Conservation (phyloP, 352 stramenopile genomes). For the Phytophthora crassamura region DNA sequence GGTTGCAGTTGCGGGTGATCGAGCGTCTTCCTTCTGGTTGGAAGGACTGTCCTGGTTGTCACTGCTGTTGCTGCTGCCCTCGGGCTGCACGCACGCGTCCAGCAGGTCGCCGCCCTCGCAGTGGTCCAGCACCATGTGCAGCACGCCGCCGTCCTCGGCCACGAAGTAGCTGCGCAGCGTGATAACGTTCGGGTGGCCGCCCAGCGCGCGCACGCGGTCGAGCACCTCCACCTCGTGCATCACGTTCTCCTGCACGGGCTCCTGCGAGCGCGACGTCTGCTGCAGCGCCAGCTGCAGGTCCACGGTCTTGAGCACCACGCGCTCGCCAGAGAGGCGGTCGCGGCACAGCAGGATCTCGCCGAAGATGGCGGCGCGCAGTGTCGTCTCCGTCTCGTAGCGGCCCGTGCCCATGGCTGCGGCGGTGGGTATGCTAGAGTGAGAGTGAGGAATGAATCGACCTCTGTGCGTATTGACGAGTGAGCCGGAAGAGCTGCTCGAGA, state of each 20-base stretch:
- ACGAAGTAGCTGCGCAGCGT: slow-evolving; percentile 76
- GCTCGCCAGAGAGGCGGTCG: slow-evolving; percentile 58
- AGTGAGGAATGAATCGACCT: too few species aligned
- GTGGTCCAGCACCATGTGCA: slow-evolving; percentile 84
- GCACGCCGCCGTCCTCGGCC: slow-evolving; percentile 42
- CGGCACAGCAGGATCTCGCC: slow-evolving; percentile 73
- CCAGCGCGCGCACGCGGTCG: slow-evolving; percentile 49
- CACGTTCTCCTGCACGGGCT: slow-evolving; percentile 72
- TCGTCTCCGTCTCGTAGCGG: slow-evolving; percentile 55
- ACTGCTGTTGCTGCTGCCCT: slow-evolving; percentile 3
- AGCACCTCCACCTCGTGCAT: slow-evolving; percentile 77
- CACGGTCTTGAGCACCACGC: slow-evolving; percentile 78
- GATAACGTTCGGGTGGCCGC: slow-evolving; percentile 79
- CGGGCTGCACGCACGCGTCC: slow-evolving; percentile 54
- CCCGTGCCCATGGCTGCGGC: slow-evolving; percentile 21
- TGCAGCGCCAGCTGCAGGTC: slow-evolving; percentile 63
- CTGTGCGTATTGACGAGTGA: slow-evolving; percentile 9
- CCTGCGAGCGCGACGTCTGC: slow-evolving; percentile 56
- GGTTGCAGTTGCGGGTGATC: background rate
- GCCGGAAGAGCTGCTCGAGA: background rate
- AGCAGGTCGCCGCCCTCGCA: slow-evolving; percentile 79
- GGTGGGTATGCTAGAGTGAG: background rate
- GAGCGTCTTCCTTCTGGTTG: slow-evolving; percentile 8
- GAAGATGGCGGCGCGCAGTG: slow-evolving; percentile 68
- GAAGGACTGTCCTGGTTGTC: background rate